Evolutionary conservation across 768 basidiomycete species (phyloP).

Genomic region (Boletus sp.): DNA sequence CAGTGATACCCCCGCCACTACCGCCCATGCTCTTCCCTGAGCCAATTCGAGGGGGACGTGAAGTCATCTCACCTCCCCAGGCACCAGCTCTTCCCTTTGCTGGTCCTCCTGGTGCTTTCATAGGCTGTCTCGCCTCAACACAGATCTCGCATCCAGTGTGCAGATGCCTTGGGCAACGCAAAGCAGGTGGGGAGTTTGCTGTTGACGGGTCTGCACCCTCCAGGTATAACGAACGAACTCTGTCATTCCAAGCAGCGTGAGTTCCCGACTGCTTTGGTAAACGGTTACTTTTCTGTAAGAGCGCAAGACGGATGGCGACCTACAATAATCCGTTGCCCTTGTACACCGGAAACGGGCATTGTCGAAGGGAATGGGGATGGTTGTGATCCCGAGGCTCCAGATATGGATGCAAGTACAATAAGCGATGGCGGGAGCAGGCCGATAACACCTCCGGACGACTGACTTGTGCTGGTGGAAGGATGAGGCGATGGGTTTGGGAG

Average conservation of each 20-base stretch:
- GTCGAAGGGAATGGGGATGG: slow-evolving; percentile 4
- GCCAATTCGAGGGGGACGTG: slow-evolving; percentile 21
- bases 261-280: slow-evolving; percentile 11
- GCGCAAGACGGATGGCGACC: not conserved
- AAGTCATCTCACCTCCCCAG: slow-evolving; percentile 28
- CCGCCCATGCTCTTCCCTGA: slow-evolving; percentile 28
- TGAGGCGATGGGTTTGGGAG: slow-evolving; percentile 23
- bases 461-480: slow-evolving; percentile 22
- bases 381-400: slow-evolving; percentile 17
- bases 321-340: slow-evolving; percentile 14
- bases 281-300: not conserved
- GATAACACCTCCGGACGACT: slow-evolving; percentile 14
- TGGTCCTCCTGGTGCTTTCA: slow-evolving; percentile 28
- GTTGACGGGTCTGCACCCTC: slow-evolving; percentile 61
- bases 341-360: slow-evolving; percentile 1
- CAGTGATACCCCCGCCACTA: slow-evolving; percentile 53
- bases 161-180: slow-evolving; percentile 72
- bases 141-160: slow-evolving; percentile 76
- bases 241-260: slow-evolving; percentile 35
- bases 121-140: slow-evolving; percentile 52
- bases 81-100: slow-evolving; percentile 20
- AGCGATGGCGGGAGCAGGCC: slow-evolving; percentile 32
- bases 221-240: slow-evolving; percentile 52
- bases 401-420: slow-evolving; percentile 28
- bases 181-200: slow-evolving; percentile 58